phyloP scores from a whole-genome alignment of 208 protist species.

The Trypanosoma scelopori region DNA sequence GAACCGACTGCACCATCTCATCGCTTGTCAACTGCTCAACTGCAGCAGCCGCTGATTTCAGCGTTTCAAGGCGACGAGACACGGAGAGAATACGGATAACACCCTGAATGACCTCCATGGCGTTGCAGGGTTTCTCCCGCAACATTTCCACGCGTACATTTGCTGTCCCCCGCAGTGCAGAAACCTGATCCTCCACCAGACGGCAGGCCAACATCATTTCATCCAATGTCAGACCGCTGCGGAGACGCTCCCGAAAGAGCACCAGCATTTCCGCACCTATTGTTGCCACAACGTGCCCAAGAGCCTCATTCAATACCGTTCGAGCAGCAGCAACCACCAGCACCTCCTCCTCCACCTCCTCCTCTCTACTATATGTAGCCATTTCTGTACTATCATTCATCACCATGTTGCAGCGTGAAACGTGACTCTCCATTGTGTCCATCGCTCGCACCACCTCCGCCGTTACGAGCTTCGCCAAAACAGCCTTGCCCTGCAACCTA shows the following conservation, averaged over 20 bases:
- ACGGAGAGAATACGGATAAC: background rate
- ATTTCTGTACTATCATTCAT: background rate
- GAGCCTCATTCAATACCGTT: background rate
- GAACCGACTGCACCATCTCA: background rate
- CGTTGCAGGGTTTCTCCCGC: background rate
- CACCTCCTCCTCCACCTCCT: background rate
- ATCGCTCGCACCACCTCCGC: no score
- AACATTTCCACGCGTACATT: background rate
- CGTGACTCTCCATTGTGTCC: no score
- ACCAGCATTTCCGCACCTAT: slow-evolving; percentile 1
- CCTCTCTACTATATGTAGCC: background rate
- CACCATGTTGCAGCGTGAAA: no score
- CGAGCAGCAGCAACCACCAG: background rate
- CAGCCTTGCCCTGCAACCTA: no score
- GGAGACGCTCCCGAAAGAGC: background rate
- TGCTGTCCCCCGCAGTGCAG: background rate
- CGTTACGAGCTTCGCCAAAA: no score
- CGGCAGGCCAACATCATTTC: slow-evolving; percentile 1
- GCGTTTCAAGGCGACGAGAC: background rate
- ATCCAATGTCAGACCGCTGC: background rate
- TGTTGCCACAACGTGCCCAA: background rate
- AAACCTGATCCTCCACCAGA: background rate
- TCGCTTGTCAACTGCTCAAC: background rate
- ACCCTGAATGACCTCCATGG: slow-evolving; percentile 7
- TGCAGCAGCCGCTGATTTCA: background rate